phyloP scores from a whole-genome alignment of 768 basidiomycete species.

The Psilocybe sp. region DNA sequence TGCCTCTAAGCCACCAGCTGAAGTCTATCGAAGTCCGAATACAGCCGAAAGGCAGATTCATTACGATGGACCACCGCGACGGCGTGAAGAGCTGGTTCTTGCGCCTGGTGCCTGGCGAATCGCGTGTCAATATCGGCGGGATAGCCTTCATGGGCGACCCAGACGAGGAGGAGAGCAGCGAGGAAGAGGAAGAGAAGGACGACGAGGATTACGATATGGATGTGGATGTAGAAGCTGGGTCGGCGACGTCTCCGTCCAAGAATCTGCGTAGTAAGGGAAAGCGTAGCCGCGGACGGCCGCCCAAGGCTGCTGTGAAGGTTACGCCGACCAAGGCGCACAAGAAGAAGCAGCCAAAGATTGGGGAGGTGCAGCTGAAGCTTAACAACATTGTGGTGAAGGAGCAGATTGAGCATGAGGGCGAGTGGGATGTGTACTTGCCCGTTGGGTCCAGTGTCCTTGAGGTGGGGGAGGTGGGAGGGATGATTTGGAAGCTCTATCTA shows the following conservation, averaged over 20 bases:
- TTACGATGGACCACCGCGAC: slow-evolving; percentile 62
- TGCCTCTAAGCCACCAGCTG: slow-evolving; percentile 42
- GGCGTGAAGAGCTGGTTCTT: slow-evolving; percentile 77
- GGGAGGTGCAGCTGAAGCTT: slow-evolving; percentile 60
- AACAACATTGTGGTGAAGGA: slow-evolving; percentile 53
- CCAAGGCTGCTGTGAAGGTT: slow-evolving; percentile 24
- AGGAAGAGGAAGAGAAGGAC: slow-evolving; percentile 32
- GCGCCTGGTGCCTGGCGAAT: slow-evolving; percentile 57
- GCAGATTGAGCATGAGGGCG: slow-evolving; percentile 40
- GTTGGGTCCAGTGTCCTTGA: slow-evolving; percentile 64
- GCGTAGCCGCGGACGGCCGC: slow-evolving; percentile 35
- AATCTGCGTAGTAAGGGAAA: slow-evolving; percentile 43
- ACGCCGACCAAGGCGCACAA: slow-evolving; percentile 24
- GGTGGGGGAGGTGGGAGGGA: slow-evolving; percentile 67
- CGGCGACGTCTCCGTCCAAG: slow-evolving; percentile 33
- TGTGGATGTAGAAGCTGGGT: slow-evolving; percentile 30
- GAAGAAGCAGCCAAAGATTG: slow-evolving; percentile 48
- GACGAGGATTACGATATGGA: slow-evolving; percentile 46
- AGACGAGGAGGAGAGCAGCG: slow-evolving; percentile 59
- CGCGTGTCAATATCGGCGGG: slow-evolving; percentile 49
- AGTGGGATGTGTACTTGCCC: slow-evolving; percentile 63
- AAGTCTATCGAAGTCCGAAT: slow-evolving; percentile 51
- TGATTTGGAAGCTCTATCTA: slow-evolving; percentile 70
- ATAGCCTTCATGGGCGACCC: slow-evolving; percentile 54
- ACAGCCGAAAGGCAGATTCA: slow-evolving; percentile 55